These are phyloP conservation scores for Lojkania enalia DNA, from an alignment of 2,329 filamentous ascomycete genomes.

Conservation along the genomic window DNA sequence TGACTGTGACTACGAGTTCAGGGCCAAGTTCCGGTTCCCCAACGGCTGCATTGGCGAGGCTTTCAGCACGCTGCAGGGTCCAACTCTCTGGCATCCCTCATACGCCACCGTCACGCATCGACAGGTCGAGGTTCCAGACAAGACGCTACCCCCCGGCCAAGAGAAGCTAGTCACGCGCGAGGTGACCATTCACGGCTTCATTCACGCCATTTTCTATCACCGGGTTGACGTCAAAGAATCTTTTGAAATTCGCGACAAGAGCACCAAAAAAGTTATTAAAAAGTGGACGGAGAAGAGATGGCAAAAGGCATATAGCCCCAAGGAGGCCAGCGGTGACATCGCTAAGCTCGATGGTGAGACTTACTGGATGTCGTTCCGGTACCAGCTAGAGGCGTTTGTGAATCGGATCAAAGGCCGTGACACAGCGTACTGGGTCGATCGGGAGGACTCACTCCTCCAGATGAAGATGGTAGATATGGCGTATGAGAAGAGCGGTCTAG, in stretches of 20 bases:
- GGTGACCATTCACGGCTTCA: constrained; percentile 3
- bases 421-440: too few relatives aligned
- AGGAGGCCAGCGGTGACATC: too few relatives aligned
- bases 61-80: constrained; percentile 1
- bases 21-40: constrained; percentile 8
- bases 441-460: too few relatives aligned
- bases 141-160: neutral
- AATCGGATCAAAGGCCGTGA: too few relatives aligned
- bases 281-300: too few relatives aligned
- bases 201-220: constrained; percentile 3
- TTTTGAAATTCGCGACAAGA: constrained; percentile 2
- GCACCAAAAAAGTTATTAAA: too few relatives aligned
- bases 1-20: constrained; percentile 6
- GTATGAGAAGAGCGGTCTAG: too few relatives aligned
- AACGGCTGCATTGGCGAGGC: constrained; percentile 5
- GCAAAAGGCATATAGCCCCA: too few relatives aligned
- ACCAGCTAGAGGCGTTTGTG: too few relatives aligned
- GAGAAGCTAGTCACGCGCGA: constrained; percentile 1
- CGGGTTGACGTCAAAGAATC: constrained; percentile 3
- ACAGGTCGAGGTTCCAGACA: neutral
- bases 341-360: too few relatives aligned
- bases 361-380: too few relatives aligned
- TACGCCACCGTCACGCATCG: neutral
- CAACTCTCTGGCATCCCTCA: neutral
- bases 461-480: too few relatives aligned